Evolutionary conservation across 768 basidiomycete species (phyloP).

Genomic region (Amanita jacksonii): DNA sequence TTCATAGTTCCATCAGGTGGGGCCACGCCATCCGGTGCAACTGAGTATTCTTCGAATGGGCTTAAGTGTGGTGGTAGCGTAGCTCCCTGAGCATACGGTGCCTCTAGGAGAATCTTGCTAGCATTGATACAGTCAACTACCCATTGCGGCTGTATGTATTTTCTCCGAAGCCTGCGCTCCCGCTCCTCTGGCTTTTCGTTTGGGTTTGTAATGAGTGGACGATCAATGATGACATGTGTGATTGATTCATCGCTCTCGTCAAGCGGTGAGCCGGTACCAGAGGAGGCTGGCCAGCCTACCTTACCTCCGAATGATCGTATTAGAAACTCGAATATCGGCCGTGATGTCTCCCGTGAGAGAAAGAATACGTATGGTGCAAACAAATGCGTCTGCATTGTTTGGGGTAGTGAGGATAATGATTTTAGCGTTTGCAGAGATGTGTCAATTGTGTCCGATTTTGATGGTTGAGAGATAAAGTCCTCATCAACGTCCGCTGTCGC

Average conservation of each 20-base stretch:
- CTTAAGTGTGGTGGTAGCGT: constrained; percentile 90
- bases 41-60: constrained; percentile 81
- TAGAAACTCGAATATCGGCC: constrained; percentile 89
- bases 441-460: constrained; percentile 35
- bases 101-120: constrained; percentile 75
- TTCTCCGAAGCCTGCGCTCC: constrained; percentile 57
- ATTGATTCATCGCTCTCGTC: constrained; percentile 73
- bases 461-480: constrained; percentile 59
- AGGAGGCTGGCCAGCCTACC: constrained; percentile 81
- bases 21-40: constrained; percentile 62
- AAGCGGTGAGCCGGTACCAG: constrained; percentile 74
- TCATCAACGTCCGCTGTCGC: constrained; percentile 37
- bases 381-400: constrained; percentile 46
- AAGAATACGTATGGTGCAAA: constrained; percentile 88
- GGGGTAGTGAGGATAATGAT: constrained; percentile 51
- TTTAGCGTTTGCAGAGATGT: constrained; percentile 59
- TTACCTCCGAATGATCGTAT: constrained; percentile 87
- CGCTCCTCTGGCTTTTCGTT: constrained; percentile 49
- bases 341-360: constrained; percentile 87
- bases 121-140: constrained; percentile 92
- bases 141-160: constrained; percentile 97
- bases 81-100: constrained; percentile 76
- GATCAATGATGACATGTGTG: constrained; percentile 93
- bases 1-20: constrained; percentile 26
- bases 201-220: constrained; percentile 48